phyloP scores from a whole-genome alignment of 345 rosid genomes.

The Cochlearia excelsa region DNA sequence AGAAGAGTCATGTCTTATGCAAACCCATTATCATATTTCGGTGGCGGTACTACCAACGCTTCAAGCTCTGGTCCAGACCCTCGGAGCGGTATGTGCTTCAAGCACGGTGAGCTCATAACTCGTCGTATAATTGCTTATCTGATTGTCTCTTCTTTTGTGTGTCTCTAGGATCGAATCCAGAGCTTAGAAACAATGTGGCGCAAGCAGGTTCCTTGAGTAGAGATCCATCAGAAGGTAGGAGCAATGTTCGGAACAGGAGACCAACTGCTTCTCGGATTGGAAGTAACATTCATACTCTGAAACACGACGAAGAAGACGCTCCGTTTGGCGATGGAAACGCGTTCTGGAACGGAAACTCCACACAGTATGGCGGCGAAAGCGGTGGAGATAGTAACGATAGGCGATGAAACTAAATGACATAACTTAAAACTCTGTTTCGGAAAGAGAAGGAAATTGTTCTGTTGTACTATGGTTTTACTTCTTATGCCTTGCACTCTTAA shows the following conservation, averaged over 20 bases:
- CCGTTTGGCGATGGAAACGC: slow-evolving; percentile 59
- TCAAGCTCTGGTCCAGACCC: slow-evolving; percentile 48
- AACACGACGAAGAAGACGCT: slow-evolving; percentile 59
- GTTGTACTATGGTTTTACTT: no score
- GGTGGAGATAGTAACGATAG: slow-evolving; percentile 38
- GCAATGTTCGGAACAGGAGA: slow-evolving; percentile 42
- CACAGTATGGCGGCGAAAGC: slow-evolving; percentile 59
- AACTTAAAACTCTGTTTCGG: no score
- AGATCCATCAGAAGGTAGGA: slow-evolving; percentile 37
- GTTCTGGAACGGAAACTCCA: slow-evolving; percentile 91
- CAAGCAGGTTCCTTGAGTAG: slow-evolving; percentile 35
- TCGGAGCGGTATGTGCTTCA: slow-evolving; percentile 41
- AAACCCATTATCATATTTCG: slow-evolving; percentile 78
- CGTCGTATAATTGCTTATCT: slow-evolving; percentile 17
- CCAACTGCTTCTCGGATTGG: slow-evolving; percentile 49
- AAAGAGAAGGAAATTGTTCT: no score
- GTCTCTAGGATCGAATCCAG: slow-evolving; percentile 51
- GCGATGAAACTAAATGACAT: slow-evolving; percentile 25
- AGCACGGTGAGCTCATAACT: slow-evolving; percentile 42
- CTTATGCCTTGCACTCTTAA: no score
- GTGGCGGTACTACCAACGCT: slow-evolving; percentile 42
- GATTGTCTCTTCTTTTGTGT: not conserved
- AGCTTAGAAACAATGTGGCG: slow-evolving; percentile 36
- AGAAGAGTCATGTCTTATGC: slow-evolving; percentile 57
- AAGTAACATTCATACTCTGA: slow-evolving; percentile 77